Conservation (phyloP, 1,139 yeast species). For the Pneumocystis sp. region DNA sequence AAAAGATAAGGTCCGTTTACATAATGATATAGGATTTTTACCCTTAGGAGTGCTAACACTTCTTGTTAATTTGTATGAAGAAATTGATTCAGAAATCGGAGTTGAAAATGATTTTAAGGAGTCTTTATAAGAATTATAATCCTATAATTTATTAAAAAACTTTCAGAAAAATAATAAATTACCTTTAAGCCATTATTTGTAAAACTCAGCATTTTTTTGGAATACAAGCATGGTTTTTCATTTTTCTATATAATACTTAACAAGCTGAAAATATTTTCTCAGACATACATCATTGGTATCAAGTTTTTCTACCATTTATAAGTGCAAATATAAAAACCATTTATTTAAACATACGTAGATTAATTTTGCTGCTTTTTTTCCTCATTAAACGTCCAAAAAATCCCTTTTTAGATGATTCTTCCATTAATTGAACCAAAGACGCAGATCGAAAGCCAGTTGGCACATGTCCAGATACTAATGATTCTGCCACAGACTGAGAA, state of each 20-base stretch:
- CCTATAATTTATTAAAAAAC: background rate
- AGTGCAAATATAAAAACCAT: background rate
- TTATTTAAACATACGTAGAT: background rate
- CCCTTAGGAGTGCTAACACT: background rate
- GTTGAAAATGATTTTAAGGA: background rate
- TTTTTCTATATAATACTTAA: background rate
- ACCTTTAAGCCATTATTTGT: background rate
- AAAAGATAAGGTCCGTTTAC: background rate
- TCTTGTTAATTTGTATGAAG: background rate
- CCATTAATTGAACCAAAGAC: background rate
- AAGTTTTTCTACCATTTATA: background rate
- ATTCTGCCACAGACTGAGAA: background rate
- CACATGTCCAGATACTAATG: background rate
- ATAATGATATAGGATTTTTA: background rate
- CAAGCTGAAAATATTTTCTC: background rate
- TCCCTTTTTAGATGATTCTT: background rate
- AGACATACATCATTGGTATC: slow-evolving; percentile 1
- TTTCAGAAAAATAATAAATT: background rate
- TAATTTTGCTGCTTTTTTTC: background rate
- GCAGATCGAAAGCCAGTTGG: background rate
- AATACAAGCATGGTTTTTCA: background rate
- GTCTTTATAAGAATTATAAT: background rate
- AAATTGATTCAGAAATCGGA: background rate
- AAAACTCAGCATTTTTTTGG: background rate
- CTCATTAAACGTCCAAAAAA: background rate